phyloP scores from a whole-genome alignment of 2,329 filamentous ascomycete genomes.

The Pestalotiopsis sp. region DNA sequence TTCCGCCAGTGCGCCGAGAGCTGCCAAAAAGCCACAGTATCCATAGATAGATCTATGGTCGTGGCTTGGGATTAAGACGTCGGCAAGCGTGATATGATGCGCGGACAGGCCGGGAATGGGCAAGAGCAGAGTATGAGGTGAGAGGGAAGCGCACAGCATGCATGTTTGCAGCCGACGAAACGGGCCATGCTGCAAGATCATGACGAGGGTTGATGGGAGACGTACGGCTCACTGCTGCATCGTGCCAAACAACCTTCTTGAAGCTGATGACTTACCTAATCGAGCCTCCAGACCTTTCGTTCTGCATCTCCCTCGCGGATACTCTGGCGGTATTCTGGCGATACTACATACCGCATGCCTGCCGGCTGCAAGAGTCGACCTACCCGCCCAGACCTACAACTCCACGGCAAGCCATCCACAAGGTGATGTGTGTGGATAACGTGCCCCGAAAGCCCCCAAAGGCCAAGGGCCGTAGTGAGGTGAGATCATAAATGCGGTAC shows the following conservation, averaged over 20 bases:
- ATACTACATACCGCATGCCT: not conserved
- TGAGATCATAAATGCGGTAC: not conserved
- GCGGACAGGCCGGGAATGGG: not conserved
- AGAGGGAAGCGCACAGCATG: not conserved
- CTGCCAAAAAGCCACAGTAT: not conserved
- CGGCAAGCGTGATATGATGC: not conserved
- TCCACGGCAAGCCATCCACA: slow-evolving; percentile 4
- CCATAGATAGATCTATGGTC: not conserved
- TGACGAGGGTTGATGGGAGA: not conserved
- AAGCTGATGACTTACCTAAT: not conserved
- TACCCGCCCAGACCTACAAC: slow-evolving; percentile 18
- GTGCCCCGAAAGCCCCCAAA: not conserved
- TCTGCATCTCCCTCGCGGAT: not conserved
- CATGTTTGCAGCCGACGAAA: not conserved
- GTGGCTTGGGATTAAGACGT: not conserved
- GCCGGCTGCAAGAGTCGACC: not conserved
- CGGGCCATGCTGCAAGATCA: not conserved
- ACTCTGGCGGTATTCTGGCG: not conserved
- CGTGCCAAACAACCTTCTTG: not conserved
- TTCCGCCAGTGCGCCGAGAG: not conserved
- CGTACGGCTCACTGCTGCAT: not conserved
- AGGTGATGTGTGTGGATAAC: not conserved
- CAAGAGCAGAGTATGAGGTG: not conserved
- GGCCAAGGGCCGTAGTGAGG: not conserved
- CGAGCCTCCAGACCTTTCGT: not conserved